Base-by-base conservation (phyloP, 176 grass and related monocot genomes). In the Carex pumila region DNA sequence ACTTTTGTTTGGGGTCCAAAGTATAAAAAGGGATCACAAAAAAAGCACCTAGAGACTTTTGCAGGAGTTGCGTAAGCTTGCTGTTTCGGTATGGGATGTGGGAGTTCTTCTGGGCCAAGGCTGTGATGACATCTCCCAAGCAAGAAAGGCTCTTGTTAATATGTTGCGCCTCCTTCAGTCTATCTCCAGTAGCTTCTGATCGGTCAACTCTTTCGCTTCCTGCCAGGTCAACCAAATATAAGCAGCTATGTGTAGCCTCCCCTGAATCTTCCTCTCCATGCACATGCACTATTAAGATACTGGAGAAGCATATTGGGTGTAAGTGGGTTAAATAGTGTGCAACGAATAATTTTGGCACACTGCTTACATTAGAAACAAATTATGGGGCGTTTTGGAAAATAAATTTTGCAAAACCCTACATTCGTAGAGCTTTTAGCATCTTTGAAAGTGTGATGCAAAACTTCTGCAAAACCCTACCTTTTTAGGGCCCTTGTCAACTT, bases 141-240 rank as follows among this genome's bases (percentile, higher is more conserved):
- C 95, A 97, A 80, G 92, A 97, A 78, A 94, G 86, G 31, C 90
- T 92, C 81, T 94, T 97, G 87, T 97, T 94, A 87, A 97, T 92
- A 85, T 91, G 79, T 49, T 92, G 90, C 25, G 95, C 89, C 81
- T 97, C 95, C 75, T 91, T 94, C 84, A 97, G 72, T 53, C 87
- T 86, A 47, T 94, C 95, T 69, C 92, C 95, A 57, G 84, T 91
- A 85, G 79, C 90, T 88, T 97, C 92, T 67, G 92, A 94, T 62
- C 87, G 90, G 81, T 97, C 94, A 75, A 97, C 84, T 72, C 90
- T 92, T 86, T 97, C 95, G 21, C 95, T 97, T 83, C 95, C 92
- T 49, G 95, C 95, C 86, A 97, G 90, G 90, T 97, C 95, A 63
- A 97, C 90, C 88, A 97, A 92, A 84, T 94, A 91, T 84, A 97